A percentile compares a stretch with the other conserved stretches of the same genome.
Conservation (phyloP, 176 grass and related monocot genomes). For the Aegilops longissima region DNA sequence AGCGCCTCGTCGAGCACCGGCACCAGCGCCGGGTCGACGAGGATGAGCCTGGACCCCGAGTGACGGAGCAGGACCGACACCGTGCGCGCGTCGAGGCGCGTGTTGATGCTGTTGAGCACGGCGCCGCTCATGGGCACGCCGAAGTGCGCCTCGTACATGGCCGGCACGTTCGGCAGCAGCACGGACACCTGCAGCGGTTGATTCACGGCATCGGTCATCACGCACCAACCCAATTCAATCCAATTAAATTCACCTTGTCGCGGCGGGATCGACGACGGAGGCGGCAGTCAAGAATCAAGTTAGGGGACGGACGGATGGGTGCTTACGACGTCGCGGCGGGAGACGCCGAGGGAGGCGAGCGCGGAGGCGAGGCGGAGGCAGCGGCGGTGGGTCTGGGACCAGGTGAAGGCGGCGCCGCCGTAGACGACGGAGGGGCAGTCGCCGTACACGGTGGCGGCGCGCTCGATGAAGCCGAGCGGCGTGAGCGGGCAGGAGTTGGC, state of each 20-base stretch:
- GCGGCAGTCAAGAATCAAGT: neutral
- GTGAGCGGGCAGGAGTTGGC: conserved; percentile 69
- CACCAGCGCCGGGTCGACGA: conserved; percentile 53
- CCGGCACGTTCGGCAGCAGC: conserved; percentile 82
- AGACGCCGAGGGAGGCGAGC: conserved; percentile 67
- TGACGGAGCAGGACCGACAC: conserved; percentile 76
- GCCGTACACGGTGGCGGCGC: conserved; percentile 61
- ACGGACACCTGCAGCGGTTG: conserved; percentile 57
- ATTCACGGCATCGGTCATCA: neutral
- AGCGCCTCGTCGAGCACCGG: conserved; percentile 54
- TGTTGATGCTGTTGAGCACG: conserved; percentile 87
- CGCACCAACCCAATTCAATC: neutral
- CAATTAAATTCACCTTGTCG: neutral
- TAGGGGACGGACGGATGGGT: neutral
- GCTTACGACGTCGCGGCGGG: conserved; percentile 66
- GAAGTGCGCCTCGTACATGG: conserved; percentile 95
- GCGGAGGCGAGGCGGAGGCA: conserved; percentile 90
- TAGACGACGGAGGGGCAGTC: conserved; percentile 76
- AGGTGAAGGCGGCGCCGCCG: conserved; percentile 62
- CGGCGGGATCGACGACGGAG: neutral
- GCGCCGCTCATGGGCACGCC: conserved; percentile 96
- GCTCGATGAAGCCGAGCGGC: conserved; percentile 67
- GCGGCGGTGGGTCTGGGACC: conserved; percentile 57
- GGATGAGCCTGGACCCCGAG: conserved; percentile 63
- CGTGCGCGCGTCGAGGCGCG: conserved; percentile 78